Conservation (phyloP, 2,329 filamentous ascomycete species). For the Botrytis hyacinthi region DNA sequence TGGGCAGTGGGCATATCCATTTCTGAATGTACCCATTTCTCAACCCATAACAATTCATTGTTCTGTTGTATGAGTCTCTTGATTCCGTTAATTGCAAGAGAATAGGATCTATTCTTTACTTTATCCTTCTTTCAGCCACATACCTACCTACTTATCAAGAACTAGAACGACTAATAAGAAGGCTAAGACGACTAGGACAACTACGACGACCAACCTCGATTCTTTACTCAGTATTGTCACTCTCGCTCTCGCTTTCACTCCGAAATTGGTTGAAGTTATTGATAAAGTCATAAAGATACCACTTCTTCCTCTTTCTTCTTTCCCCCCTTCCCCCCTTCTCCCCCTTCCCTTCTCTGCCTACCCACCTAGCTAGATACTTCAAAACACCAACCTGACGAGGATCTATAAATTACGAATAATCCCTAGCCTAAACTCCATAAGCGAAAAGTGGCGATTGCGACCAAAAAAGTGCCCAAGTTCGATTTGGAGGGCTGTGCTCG, state of each 20-base stretch:
- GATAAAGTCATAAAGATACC: neutral
- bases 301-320: neutral
- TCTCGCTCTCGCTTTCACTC: neutral
- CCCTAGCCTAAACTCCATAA: slow-evolving; percentile 18
- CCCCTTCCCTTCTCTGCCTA: neutral
- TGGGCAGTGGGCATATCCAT: neutral
- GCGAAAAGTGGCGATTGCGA: slow-evolving; percentile 22
- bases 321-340: neutral
- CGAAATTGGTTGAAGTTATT: neutral
- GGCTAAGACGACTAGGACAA: neutral
- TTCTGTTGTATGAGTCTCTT: neutral
- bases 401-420: slow-evolving; percentile 18
- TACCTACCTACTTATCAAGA: neutral
- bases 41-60: neutral
- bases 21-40: neutral
- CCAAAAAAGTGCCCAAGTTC: neutral
- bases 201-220: neutral
- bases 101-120: neutral
- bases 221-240: neutral
- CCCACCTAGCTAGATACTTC: neutral
- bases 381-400: neutral
- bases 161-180: neutral
- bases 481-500: slow-evolving; percentile 17
- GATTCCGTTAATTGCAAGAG: neutral
- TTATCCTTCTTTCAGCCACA: neutral